phyloP scores from a whole-genome alignment of 495 filamentous ascomycete species.

The Aspergillus conjunctus region DNA sequence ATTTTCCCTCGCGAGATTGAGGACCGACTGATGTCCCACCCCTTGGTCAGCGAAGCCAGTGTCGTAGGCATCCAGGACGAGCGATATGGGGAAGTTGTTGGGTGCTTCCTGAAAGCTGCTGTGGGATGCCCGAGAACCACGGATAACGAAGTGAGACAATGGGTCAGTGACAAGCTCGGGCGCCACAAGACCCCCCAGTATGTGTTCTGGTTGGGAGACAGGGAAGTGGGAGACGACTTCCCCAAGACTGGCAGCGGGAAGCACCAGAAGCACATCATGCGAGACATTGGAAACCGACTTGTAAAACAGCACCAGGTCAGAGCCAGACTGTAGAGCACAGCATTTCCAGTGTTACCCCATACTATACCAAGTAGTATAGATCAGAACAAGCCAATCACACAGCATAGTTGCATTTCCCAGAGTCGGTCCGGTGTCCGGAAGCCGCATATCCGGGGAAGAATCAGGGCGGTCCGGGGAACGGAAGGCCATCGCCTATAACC shows the following conservation, averaged over 20 bases:
- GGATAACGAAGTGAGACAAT: constrained; percentile 28
- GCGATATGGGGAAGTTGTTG: constrained; percentile 62
- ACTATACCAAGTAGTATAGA: neutral
- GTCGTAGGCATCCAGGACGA: constrained; percentile 62
- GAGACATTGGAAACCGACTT: constrained; percentile 39
- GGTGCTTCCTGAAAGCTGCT: constrained; percentile 24
- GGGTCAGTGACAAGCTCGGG: constrained; percentile 53
- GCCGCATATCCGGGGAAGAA: neutral
- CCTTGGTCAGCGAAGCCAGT: constrained; percentile 54
- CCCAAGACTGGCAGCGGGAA: constrained; percentile 67
- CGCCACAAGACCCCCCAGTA: constrained; percentile 59
- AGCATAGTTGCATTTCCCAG: neutral
- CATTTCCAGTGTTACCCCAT: neutral
- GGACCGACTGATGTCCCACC: constrained; percentile 60
- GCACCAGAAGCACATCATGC: constrained; percentile 62
- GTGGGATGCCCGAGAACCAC: neutral
- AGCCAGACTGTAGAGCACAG: neutral
- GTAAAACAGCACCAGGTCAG: neutral
- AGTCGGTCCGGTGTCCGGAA: neutral
- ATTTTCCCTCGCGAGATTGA: constrained; percentile 73
- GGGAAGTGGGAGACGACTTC: constrained; percentile 46
- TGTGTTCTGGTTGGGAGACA: constrained; percentile 61
- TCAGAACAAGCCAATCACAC: neutral
- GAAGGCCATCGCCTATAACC: neutral
- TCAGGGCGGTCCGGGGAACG: neutral